Percentiles rank a stretch among this genome's conserved stretches.
phyloP scores from a whole-genome alignment of 1,139 yeast species.

The Nakaseomyces bracarensis region DNA sequence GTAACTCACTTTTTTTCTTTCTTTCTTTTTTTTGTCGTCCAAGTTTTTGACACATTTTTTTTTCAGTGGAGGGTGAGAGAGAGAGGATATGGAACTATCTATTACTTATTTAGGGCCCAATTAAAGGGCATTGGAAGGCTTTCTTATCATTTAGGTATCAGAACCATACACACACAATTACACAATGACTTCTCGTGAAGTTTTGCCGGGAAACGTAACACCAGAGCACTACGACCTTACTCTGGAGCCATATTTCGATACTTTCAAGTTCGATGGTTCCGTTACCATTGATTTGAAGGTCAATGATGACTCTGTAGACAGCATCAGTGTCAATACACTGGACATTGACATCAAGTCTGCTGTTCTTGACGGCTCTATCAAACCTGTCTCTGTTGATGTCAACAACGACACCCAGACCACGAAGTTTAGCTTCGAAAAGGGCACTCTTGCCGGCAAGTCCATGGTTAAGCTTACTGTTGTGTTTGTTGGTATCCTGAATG shows the following conservation, averaged over 20 bases:
- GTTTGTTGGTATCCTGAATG: constrained; percentile 63
- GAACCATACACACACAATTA: neutral
- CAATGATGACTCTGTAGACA: constrained; percentile 33
- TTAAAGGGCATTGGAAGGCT: no score
- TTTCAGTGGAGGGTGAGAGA: no score
- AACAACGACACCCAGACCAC: constrained; percentile 55
- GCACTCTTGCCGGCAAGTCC: constrained; percentile 29
- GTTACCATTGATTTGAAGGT: constrained; percentile 57
- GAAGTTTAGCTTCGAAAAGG: constrained; percentile 46
- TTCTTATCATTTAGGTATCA: no score
- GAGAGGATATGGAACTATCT: no score
- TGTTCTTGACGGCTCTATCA: constrained; percentile 36
- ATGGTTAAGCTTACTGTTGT: constrained; percentile 40
- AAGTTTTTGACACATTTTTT: constrained; percentile 4
- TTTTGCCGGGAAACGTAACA: constrained; percentile 59
- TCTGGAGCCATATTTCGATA: constrained; percentile 61
- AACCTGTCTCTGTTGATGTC: constrained; percentile 32
- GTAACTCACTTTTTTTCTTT: constrained; percentile 3
- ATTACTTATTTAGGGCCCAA: no score
- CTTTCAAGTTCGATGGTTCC: constrained; percentile 59
- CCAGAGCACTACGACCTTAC: constrained; percentile 62
- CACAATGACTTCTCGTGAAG: constrained; percentile 37
- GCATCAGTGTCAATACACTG: constrained; percentile 41
- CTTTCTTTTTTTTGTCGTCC: constrained; percentile 1
- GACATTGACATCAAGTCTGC: constrained; percentile 56